Base-by-base conservation (phyloP, 257 asterid species). In the Jacaranda copaia region DNA sequence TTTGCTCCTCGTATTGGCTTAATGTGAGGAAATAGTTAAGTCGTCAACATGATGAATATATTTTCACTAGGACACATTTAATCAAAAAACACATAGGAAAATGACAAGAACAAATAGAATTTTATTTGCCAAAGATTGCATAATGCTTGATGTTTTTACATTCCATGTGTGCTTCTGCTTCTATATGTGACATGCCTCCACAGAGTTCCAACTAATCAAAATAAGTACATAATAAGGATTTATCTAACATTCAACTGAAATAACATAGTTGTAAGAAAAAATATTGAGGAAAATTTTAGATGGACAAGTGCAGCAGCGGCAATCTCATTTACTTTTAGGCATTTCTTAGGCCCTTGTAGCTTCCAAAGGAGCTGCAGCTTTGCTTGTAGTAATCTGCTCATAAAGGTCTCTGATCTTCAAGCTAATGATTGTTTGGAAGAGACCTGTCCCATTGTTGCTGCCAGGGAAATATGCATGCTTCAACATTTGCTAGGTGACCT, bases 391-490 rank as follows among this genome's bases (percentile, higher is more conserved):
- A 59, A 95, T 78, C 86, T 95, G 99, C 94, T 95, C 99, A 38
- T 79, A 95, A 25, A 93, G 96, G 75, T 93, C 99, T 76, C 99
- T 89, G 85, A 87, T 92, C 85, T 95, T 95, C 88, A 96, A 73
- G 4, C 98, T 97, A 0, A 90, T 76, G 58, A 96, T 89, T 39
- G 99, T 96, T 65, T 96, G 99, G 89, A 96, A 96, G 19, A 96
- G 93, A 45, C 99, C 99, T 0, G 99, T 93, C 11, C 99, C 98
- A 38, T 96, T 96, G 91, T 87, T 96, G 93, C 98, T 96, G 5
- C 99, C 99, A 0, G 99, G 99, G 86, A 95, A 95, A 67, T 95
- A 98, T 0, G 99, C 74, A 46, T 89, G 98, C 85, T 95, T 95
- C 89, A 95, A 68, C 97, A 96, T 93, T 85, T 96, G 99, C 77